These are phyloP conservation scores for Pestalotiopsis sp. DNA, from an alignment of 2,329 filamentous ascomycete species.

Conservation along the genomic window DNA sequence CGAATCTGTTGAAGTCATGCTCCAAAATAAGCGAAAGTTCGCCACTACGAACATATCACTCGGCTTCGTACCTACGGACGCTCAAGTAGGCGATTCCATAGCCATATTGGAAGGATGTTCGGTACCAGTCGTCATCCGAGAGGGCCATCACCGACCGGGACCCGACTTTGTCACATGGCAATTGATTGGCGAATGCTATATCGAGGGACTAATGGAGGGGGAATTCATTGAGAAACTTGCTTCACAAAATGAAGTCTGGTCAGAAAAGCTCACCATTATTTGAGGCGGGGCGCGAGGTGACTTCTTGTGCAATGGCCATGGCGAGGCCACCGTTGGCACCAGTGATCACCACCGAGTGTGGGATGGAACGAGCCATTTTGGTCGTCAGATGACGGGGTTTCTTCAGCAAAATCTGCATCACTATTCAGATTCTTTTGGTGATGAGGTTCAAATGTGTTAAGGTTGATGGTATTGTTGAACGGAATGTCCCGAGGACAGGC, in stretches of 20 bases:
- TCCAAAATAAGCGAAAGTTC: not conserved
- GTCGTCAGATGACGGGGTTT: too few species aligned
- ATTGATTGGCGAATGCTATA: not conserved
- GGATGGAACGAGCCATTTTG: too few species aligned
- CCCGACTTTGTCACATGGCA: not conserved
- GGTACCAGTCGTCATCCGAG: not conserved
- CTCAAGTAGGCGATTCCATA: not conserved
- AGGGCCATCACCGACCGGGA: not conserved
- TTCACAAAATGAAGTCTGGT: not conserved
- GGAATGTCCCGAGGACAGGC: too few species aligned
- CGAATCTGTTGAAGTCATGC: not conserved
- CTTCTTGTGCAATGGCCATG: too few species aligned
- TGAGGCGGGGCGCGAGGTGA: too few species aligned
- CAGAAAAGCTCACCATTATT: too few species aligned
- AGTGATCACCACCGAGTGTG: too few species aligned
- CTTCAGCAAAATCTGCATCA: too few species aligned
- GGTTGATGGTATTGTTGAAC: too few species aligned
- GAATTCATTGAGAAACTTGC: not conserved
- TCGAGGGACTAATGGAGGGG: not conserved
- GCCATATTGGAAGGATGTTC: not conserved
- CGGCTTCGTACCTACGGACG: not conserved
- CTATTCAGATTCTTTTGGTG: too few species aligned
- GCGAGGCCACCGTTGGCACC: too few species aligned
- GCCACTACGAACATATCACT: not conserved
- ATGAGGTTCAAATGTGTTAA: too few species aligned